A percentile compares a stretch with the other conserved stretches of the same genome.
Conservation (phyloP, 2,329 filamentous ascomycete genomes). For the Penicillium sp. region DNA sequence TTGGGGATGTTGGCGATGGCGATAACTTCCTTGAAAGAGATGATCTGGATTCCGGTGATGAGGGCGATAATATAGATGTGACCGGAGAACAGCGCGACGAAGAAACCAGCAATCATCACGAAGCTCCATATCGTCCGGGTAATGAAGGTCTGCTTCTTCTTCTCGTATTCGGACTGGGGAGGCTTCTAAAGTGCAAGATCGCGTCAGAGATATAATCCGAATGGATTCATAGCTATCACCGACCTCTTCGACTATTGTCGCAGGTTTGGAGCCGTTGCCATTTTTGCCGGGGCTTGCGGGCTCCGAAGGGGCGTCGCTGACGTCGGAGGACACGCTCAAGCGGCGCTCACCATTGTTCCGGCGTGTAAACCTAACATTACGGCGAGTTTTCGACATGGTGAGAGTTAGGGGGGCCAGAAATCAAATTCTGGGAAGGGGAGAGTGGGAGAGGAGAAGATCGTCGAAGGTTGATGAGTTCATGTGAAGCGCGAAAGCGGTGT, state of each 20-base stretch:
- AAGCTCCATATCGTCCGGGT: slow-evolving; percentile 97
- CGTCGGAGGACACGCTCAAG: slow-evolving; percentile 55
- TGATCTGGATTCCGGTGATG: slow-evolving; percentile 89
- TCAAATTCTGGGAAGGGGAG: slow-evolving; percentile 15
- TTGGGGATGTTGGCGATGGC: slow-evolving; percentile 95
- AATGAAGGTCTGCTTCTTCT: slow-evolving; percentile 98
- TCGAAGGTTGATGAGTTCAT: slow-evolving; percentile 32
- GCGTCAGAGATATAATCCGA: slow-evolving; percentile 4
- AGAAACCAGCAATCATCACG: slow-evolving; percentile 94
- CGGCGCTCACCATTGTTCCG: slow-evolving; percentile 51
- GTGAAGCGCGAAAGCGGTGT: slow-evolving; percentile 34
- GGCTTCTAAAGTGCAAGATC: slow-evolving; percentile 30
- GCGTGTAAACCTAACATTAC: slow-evolving; percentile 64
- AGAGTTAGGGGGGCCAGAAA: slow-evolving; percentile 15
- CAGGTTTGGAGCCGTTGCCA: slow-evolving; percentile 39
- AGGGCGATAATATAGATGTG: slow-evolving; percentile 96
- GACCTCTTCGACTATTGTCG: slow-evolving; percentile 40
- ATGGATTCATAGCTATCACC: slow-evolving; percentile 3
- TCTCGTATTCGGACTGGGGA: slow-evolving; percentile 76
- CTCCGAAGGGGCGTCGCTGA: slow-evolving; percentile 55
- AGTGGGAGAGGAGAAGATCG: slow-evolving; percentile 20
- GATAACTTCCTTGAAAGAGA: slow-evolving; percentile 99
- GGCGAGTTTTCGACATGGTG: slow-evolving; percentile 56
- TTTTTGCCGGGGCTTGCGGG: slow-evolving; percentile 53
- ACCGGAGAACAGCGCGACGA: slow-evolving; percentile 87